Conservation (phyloP, 805 yeast species). For the Pichia sporocuriosa region DNA sequence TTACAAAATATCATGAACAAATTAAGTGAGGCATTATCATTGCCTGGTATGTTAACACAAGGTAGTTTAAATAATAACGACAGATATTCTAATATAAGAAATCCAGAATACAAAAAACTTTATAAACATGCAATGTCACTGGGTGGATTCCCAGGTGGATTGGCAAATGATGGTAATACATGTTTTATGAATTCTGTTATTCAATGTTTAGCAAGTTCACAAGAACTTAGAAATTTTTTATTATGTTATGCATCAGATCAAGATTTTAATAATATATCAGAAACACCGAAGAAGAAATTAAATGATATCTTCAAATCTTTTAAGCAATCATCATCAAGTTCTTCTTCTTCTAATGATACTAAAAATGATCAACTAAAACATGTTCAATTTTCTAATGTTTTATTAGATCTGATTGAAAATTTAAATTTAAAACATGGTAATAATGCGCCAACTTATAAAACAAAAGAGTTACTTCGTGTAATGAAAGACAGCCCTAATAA, state of each 20-base stretch:
- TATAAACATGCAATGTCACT: constrained; percentile 38
- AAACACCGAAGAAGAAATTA: background rate
- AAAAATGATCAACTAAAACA: constrained; percentile 4
- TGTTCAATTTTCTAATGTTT: constrained; percentile 43
- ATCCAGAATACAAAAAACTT: constrained; percentile 11
- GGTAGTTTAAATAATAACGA: background rate
- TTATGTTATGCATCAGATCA: constrained; percentile 32
- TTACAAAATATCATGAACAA: constrained; percentile 9
- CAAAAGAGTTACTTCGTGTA: constrained; percentile 51
- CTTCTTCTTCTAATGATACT: too few relatives aligned
- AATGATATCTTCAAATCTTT: constrained; percentile 14
- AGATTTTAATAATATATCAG: background rate
- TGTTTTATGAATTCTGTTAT: constrained; percentile 91
- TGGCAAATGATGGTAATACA: constrained; percentile 85
- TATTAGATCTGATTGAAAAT: constrained; percentile 45
- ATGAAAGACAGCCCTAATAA: constrained; percentile 77
- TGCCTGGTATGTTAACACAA: constrained; percentile 9
- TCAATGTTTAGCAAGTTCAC: constrained; percentile 74
- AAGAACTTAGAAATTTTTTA: constrained; percentile 50
- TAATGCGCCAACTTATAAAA: constrained; percentile 53
- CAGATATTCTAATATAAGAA: constrained; percentile 2
- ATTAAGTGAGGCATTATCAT: constrained; percentile 12
- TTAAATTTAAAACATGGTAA: constrained; percentile 51
- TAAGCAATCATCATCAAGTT: too few relatives aligned
- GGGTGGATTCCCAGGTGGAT: constrained; percentile 80